phyloP scores from a whole-genome alignment of 1,139 yeast species.

The Candida glucosophila region DNA sequence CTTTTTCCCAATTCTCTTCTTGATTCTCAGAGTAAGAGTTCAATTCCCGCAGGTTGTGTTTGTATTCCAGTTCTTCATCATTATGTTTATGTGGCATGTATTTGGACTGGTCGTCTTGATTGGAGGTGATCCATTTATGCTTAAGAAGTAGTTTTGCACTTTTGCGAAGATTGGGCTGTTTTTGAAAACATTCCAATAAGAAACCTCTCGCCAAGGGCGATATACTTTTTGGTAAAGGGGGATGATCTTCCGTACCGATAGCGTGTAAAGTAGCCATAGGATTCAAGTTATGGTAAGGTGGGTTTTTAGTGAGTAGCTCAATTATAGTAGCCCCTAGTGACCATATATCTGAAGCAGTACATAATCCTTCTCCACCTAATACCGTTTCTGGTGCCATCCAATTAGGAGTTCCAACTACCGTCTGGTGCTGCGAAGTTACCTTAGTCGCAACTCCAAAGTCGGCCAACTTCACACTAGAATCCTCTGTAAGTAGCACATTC shows the following conservation, averaged over 20 bases:
- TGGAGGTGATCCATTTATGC: conserved; percentile 50
- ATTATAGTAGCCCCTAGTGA: conserved; percentile 92
- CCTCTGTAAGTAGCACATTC: conserved; percentile 54
- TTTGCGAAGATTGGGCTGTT: conserved; percentile 54
- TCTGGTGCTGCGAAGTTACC: conserved; percentile 32
- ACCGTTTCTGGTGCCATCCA: conserved; percentile 88
- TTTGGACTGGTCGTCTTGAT: background rate
- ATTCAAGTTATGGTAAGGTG: conserved; percentile 77
- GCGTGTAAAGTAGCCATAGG: conserved; percentile 91
- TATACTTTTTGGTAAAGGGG: conserved; percentile 62
- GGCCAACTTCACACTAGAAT: conserved; percentile 58
- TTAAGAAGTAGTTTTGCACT: conserved; percentile 47
- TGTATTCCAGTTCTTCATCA: background rate
- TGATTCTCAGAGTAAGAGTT: conserved; percentile 17
- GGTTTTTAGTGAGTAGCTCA: conserved; percentile 77
- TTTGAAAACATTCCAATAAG: conserved; percentile 68
- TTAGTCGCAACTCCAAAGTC: conserved; percentile 75
- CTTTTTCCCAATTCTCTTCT: conserved; percentile 32
- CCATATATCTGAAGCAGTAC: conserved; percentile 86
- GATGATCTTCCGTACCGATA: conserved; percentile 76
- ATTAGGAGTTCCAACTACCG: conserved; percentile 63
- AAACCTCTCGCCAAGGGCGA: conserved; percentile 55
- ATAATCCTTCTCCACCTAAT: conserved; percentile 71
- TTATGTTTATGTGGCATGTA: background rate
- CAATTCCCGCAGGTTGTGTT: conserved; percentile 9